These are phyloP conservation scores for Sporothrix humicola DNA, from an alignment of 2,329 filamentous ascomycete species.

Conservation along the genomic window DNA sequence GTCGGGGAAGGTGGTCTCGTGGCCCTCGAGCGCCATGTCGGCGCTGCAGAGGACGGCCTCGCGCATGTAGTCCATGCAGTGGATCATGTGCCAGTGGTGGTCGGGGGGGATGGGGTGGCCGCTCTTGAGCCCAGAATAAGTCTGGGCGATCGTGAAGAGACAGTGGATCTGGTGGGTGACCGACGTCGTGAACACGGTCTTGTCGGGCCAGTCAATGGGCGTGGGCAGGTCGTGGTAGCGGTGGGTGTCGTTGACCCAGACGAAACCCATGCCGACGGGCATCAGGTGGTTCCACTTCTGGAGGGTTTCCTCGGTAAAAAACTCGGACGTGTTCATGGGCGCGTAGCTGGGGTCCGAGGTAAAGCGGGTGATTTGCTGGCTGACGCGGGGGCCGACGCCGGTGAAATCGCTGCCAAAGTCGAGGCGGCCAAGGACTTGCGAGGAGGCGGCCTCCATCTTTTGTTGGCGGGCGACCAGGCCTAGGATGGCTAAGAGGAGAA, in stretches of 20 bases:
- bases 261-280: conserved; percentile 48
- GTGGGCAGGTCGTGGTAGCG: conserved; percentile 47
- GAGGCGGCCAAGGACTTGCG: conserved; percentile 38
- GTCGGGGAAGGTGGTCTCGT: conserved; percentile 54
- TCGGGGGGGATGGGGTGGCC: conserved; percentile 50
- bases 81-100: conserved; percentile 56
- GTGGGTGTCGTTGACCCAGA: conserved; percentile 46
- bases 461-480: conserved; percentile 46
- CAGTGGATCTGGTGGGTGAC: conserved; percentile 49
- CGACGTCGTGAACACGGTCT: conserved; percentile 48
- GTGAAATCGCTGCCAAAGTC: conserved; percentile 49
- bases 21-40: conserved; percentile 54
- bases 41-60: conserved; percentile 55
- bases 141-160: conserved; percentile 52
- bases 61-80: conserved; percentile 57
- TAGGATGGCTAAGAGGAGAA: conserved; percentile 48
- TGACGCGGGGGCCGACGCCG: conserved; percentile 46
- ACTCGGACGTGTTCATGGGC: conserved; percentile 47
- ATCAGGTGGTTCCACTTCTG: conserved; percentile 48
- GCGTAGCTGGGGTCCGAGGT: conserved; percentile 46
- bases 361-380: conserved; percentile 45
- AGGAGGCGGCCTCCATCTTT: conserved; percentile 28
- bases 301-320: conserved; percentile 47
- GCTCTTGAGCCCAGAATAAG: conserved; percentile 51
- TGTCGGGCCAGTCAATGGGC: conserved; percentile 46